Conservation (phyloP, 139 green algal species). For the Chlorella sp. region DNA sequence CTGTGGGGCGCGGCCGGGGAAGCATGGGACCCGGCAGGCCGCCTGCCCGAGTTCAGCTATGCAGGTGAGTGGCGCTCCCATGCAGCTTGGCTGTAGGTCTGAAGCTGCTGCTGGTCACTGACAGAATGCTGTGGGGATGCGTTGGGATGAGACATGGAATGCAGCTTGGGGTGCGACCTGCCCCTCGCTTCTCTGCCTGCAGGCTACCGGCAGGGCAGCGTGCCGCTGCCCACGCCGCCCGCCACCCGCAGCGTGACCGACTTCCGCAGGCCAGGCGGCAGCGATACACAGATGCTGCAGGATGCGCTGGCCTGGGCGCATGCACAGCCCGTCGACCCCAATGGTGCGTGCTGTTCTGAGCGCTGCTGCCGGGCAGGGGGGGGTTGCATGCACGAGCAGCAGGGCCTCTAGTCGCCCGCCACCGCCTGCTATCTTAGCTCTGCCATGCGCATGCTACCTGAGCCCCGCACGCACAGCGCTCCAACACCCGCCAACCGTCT, state of each 20-base stretch:
- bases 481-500: not conserved
- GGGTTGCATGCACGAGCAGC: not conserved
- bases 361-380: not conserved
- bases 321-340: not conserved
- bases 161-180: not conserved
- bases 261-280: not conserved
- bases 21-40: not conserved
- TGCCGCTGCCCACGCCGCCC: not conserved
- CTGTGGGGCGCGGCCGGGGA: not conserved
- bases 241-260: not conserved
- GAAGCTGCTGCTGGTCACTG: too few relatives aligned
- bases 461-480: not conserved
- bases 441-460: not conserved
- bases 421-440: too few relatives aligned
- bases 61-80: not conserved
- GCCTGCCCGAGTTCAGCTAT: not conserved
- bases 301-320: constrained; percentile 2
- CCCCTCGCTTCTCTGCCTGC: not conserved
- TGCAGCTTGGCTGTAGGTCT: too few relatives aligned
- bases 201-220: not conserved
- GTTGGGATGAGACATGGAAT: not conserved
- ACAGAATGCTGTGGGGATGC: too few relatives aligned
- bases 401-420: too few relatives aligned
- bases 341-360: not conserved
- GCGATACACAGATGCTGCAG: not conserved